These are phyloP conservation scores for Coniosporium apollinis DNA, from an alignment of 495 filamentous ascomycete genomes.

Conservation along the genomic window DNA sequence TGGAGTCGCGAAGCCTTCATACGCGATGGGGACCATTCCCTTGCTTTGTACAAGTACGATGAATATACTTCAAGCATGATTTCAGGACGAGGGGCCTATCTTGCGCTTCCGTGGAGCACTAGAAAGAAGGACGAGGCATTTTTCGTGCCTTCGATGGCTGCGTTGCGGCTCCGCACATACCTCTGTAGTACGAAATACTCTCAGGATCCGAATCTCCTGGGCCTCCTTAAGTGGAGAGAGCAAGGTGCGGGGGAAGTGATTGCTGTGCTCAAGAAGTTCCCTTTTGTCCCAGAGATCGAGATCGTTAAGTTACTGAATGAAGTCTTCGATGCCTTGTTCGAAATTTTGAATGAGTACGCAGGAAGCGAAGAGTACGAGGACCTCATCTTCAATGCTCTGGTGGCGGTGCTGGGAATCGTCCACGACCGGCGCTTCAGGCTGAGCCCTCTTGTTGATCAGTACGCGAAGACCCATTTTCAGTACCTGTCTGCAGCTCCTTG, in stretches of 20 bases:
- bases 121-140: conserved; percentile 54
- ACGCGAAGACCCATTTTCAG: conserved; percentile 78
- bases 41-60: conserved; percentile 78
- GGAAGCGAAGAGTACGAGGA: conserved; percentile 87
- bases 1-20: conserved; percentile 90
- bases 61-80: conserved; percentile 49
- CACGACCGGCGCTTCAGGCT: conserved; percentile 90
- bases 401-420: conserved; percentile 80
- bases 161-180: conserved; percentile 65
- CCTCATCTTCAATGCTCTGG: conserved; percentile 75
- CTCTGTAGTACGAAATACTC: conserved; percentile 93
- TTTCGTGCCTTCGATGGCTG: conserved; percentile 51
- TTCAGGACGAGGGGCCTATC: conserved; percentile 56
- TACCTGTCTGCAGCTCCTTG: conserved; percentile 91
- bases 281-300: conserved; percentile 94
- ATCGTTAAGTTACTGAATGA: conserved; percentile 83
- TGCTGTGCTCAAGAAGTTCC: conserved; percentile 58
- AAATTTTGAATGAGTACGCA: conserved; percentile 72
- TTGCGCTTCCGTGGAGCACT: conserved; percentile 64
- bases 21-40: conserved; percentile 63
- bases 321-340: conserved; percentile 85
- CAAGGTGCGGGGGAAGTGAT: conserved; percentile 50
- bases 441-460: conserved; percentile 74
- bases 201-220: conserved; percentile 76
- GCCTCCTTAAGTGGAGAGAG: conserved; percentile 73